These are phyloP conservation scores for Chrysosporium queenslandicum DNA, from an alignment of 2,329 filamentous ascomycete genomes.

Conservation along the genomic window DNA sequence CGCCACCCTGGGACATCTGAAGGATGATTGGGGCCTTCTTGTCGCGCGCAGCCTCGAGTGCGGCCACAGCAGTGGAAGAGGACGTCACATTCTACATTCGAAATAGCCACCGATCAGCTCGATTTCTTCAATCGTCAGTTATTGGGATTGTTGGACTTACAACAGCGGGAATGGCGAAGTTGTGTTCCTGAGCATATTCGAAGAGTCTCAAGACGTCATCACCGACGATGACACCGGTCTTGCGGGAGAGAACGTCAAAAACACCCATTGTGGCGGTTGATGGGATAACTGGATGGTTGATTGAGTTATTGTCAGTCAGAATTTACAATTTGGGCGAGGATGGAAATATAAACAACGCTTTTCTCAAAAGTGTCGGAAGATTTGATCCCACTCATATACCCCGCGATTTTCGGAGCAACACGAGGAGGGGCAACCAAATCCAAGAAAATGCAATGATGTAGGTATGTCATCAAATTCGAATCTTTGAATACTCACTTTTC, in stretches of 20 bases:
- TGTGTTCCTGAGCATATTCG: slow-evolving; percentile 77
- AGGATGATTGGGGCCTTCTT: slow-evolving; percentile 85
- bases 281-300: not conserved
- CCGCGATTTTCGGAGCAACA: slow-evolving; percentile 10
- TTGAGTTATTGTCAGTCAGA: not conserved
- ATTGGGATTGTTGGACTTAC: too few relatives aligned
- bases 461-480: not conserved
- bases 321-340: not conserved
- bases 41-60: slow-evolving; percentile 91
- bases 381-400: not conserved
- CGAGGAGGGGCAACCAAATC: slow-evolving; percentile 9
- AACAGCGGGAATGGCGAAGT: slow-evolving; percentile 80
- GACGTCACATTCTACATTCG: slow-evolving; percentile 71
- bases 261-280: slow-evolving; percentile 33
- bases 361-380: not conserved
- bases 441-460: not conserved
- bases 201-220: slow-evolving; percentile 65
- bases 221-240: slow-evolving; percentile 57
- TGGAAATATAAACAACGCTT: not conserved
- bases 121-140: not conserved
- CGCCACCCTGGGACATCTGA: slow-evolving; percentile 86
- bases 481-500: slow-evolving; percentile 2
- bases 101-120: not conserved
- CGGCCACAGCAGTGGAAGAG: slow-evolving; percentile 72
- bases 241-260: slow-evolving; percentile 50